Evolutionary conservation across 371 early-diverging fungal genomes (phyloP).

Genomic region (Apophysomyces ossiformis): DNA sequence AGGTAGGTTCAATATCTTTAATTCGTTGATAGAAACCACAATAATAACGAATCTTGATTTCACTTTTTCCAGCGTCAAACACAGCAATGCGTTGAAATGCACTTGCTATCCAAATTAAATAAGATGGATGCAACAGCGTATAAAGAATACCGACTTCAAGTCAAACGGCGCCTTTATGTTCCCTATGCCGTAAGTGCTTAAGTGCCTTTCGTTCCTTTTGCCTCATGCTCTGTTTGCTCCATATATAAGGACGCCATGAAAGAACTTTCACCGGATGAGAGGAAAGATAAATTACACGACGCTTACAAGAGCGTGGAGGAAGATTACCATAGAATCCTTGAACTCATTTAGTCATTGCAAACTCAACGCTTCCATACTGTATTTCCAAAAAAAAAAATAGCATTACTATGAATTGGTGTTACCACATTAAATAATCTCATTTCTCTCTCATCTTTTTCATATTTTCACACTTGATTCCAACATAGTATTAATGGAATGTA

Average conservation of each 20-base stretch:
- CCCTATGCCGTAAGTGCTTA: constrained; percentile 67
- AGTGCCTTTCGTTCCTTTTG: background rate
- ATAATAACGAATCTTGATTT: background rate
- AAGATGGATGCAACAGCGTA: constrained; percentile 53
- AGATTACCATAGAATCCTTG: constrained; percentile 77
- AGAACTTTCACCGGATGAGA: constrained; percentile 66
- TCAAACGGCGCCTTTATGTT: constrained; percentile 81
- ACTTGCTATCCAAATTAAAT: constrained; percentile 63
- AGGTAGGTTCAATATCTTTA: constrained; percentile 38
- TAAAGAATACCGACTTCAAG: constrained; percentile 72
- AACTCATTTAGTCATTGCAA: constrained; percentile 40
- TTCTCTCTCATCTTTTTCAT: too few species aligned
- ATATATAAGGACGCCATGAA: constrained; percentile 61
- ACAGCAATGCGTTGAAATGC: constrained; percentile 80
- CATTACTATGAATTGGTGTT: too few species aligned
- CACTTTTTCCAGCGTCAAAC: constrained; percentile 65
- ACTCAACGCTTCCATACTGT: background rate
- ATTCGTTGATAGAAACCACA: background rate
- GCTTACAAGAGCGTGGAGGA: constrained; percentile 77
- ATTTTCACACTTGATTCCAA: too few species aligned
- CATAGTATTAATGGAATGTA: too few species aligned
- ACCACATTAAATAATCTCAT: too few species aligned
- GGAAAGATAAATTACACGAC: constrained; percentile 74
- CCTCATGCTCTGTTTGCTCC: background rate
- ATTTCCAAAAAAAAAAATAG: background rate